Base-by-base conservation (phyloP, 495 filamentous ascomycete species). In the Parachaetomium inaequale region DNA sequence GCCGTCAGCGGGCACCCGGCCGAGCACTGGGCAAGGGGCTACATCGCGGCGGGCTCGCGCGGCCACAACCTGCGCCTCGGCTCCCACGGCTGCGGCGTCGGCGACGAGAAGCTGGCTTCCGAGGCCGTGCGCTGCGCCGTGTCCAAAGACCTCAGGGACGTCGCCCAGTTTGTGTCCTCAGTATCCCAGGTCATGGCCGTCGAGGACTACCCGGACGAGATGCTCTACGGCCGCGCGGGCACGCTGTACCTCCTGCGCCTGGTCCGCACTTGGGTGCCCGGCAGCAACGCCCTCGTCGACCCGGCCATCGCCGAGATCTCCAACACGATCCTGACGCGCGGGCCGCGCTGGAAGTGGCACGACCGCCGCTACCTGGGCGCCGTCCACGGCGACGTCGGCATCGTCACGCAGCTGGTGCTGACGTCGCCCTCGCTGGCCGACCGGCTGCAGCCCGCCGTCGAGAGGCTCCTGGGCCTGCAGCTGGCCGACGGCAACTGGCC, bases 351-450 rank as follows among this genome's bases (percentile, higher is more conserved):
- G 86, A 76, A 66, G 51, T 87, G 81, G 83, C 79, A 82, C 53
- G 78, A 76, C n/a, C 82, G 79, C 34, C 72, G 77, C 1, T 87
- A 85, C 66, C 63, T 86, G 5, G 87, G 87, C 38, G 83, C 86
- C 4, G 82, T 78, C 2, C 85, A 88, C 63, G 87, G 87, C 8
- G 73, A 77, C 5, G 77, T 87, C 40, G 84, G 86, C 1, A 87
- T 87, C 69, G 71, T 88, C 55, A 82, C 79, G 6, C 86, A 88
- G 66, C 68, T 87, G n/a, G 77, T 86, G 0, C 74, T 88, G 7
- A 81, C 83, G 1, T 65, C 62, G 4, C 74, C 74, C 0, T 43
- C 61, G 42, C 52, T 67, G 14, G 73, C 74, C 1, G 47, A 64
- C 1, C 68, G 71, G 59, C 63, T 87, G 3, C 74, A 80, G 60